Percentiles rank a stretch among this genome's conserved stretches.
phyloP scores from a whole-genome alignment of 768 basidiomycete species.

The Amanita phalloides region DNA sequence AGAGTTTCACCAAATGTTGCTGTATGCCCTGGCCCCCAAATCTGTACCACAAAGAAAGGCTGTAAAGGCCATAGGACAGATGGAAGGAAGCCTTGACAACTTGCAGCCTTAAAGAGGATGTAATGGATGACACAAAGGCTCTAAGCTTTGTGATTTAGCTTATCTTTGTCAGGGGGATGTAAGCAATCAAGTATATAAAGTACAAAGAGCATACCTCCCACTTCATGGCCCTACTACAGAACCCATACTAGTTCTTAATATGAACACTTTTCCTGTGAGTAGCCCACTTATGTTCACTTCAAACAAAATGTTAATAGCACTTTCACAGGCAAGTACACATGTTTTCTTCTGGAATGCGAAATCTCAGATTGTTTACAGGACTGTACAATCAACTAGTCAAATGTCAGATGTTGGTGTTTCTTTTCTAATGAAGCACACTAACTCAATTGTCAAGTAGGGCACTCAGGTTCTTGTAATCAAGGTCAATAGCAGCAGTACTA shows the following conservation, averaged over 20 bases:
- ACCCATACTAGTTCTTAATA: conserved; percentile 40
- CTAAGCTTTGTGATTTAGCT: no score
- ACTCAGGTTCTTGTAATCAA: conserved; percentile 45
- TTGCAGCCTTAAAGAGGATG: no score
- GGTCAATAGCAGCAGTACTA: conserved; percentile 35
- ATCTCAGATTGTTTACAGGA: conserved; percentile 48
- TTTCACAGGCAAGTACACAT: conserved; percentile 47
- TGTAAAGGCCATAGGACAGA: no score
- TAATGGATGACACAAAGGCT: no score
- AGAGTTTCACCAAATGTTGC: no score
- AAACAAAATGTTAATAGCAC: conserved; percentile 11
- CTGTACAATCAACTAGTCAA: conserved; percentile 40
- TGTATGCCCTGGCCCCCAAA: no score
- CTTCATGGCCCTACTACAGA: conserved; percentile 9
- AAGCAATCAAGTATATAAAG: conserved; percentile 8
- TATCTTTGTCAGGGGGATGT: no score
- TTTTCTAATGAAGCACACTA: conserved; percentile 3
- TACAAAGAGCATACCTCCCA: conserved; percentile 5
- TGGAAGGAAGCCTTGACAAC: no score
- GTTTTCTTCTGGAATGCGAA: conserved; percentile 56
- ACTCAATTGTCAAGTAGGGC: conserved; percentile 30
- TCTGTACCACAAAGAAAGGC: no score
- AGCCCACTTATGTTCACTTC: neutral
- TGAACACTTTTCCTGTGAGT: conserved; percentile 60
- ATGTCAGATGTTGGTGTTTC: conserved; percentile 42